Evolutionary conservation across 257 asterid genomes (phyloP).

Genomic region (Rauvolfia tetraphylla): DNA sequence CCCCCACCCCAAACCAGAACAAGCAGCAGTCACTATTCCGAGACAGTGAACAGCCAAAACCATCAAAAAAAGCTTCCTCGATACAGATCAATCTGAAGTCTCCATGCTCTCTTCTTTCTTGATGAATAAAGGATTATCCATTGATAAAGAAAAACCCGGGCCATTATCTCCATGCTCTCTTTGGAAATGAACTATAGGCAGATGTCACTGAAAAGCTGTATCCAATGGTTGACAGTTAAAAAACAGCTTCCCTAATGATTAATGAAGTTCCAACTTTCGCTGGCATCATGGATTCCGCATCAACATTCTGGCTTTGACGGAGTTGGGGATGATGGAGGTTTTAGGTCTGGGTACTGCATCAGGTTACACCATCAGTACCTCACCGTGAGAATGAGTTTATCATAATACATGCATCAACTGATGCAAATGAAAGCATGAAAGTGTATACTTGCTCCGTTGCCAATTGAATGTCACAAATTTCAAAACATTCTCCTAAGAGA

Average conservation of each 20-base stretch:
- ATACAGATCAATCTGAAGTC: neutral
- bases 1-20: neutral
- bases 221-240: neutral
- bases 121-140: too few species aligned
- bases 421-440: conserved; percentile 2
- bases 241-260: neutral
- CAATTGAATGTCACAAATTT: neutral
- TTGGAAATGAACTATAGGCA: neutral
- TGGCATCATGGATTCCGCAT: conserved; percentile 9
- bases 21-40: neutral
- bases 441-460: neutral
- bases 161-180: conserved; percentile 5
- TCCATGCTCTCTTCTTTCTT: conserved; percentile 4
- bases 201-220: neutral
- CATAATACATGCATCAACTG: neutral
- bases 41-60: neutral
- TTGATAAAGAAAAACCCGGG: too few species aligned
- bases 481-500: neutral
- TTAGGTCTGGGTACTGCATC: conserved; percentile 80
- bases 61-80: neutral
- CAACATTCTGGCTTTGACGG: conserved; percentile 65
- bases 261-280: conserved; percentile 9
- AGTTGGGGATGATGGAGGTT: conserved; percentile 88
- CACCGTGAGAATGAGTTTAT: neutral
- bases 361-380: conserved; percentile 18